Base-by-base conservation (phyloP, 805 yeast genomes). In the Metschnikowia colocasiae region DNA sequence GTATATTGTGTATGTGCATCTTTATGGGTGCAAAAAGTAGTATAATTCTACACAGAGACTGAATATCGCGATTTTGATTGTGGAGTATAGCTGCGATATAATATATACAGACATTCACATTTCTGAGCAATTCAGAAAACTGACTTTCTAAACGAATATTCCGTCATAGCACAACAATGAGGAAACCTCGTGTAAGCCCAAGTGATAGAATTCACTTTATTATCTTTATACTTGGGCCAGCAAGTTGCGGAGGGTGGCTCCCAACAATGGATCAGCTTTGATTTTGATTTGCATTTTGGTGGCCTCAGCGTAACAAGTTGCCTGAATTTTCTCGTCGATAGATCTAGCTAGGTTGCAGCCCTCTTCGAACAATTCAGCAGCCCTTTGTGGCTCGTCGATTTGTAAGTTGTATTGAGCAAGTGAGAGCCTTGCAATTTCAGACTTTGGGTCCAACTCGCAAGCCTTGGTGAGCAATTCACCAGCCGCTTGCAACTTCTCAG, bases 331-430 rank as follows among this genome's bases (percentile, higher is more conserved):
- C 72, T 92, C 98, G 50, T 85, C 89, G 43, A 80, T 75, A 43
- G 87, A 79, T 78, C 98, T 85, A 19, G 96, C 85, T 57, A 91
- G 77, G 48, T 78, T 78, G 46, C 94, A 83, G 50, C 92, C 85
- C 61, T 83, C 87, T 71, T 87, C 94, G 64, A 92, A 91, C 62
- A 85, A 77, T 52, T 70, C 71, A 55, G 88, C 79, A 29, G 98
- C 97, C 54, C 85, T 91, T 51, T 84, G 85, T 43, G 87, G 80
- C 63, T 85, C 79, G 67, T 87, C 92, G 59, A 79, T 80, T 73
- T 90, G 95, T 66, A 94, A 74, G 68, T 82, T 85, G 61, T 89
- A 74, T 75, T 94, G 98, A 40, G 97, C 98, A 57, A 92, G 77
- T n/a, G 94, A 82, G 56, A 89, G 80, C 63, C 87, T 80, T 37